Conservation (phyloP, 441 rosid genomes). For the Pelargonium australe region DNA sequence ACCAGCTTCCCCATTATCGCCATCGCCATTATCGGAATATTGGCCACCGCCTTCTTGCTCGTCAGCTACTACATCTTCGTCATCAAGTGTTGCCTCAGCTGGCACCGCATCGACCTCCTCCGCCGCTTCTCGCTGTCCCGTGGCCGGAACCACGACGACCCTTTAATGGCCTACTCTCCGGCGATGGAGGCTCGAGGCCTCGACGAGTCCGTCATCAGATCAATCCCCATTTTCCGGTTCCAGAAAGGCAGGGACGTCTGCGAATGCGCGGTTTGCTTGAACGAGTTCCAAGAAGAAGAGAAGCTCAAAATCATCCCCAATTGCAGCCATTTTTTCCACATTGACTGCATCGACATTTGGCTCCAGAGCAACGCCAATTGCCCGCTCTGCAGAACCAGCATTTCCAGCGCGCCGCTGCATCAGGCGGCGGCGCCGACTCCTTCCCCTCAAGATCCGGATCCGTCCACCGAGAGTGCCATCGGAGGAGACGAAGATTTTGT, state of each 20-base stretch:
- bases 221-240: slow-evolving; percentile 72
- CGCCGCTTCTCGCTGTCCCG: slow-evolving; percentile 55
- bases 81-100: slow-evolving; percentile 77
- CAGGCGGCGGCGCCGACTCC: not conserved
- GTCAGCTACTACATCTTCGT: slow-evolving; percentile 78
- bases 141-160: slow-evolving; percentile 36
- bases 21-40: slow-evolving; percentile 64
- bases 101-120: slow-evolving; percentile 52
- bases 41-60: slow-evolving; percentile 70
- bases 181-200: slow-evolving; percentile 51
- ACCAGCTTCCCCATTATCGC: slow-evolving; percentile 71
- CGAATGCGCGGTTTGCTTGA: slow-evolving; percentile 82
- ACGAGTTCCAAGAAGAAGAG: slow-evolving; percentile 79
- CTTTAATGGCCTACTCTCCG: slow-evolving; percentile 41
- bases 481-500: slow-evolving; percentile 59
- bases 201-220: slow-evolving; percentile 67
- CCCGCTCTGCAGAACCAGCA: slow-evolving; percentile 76
- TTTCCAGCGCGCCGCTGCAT: slow-evolving; percentile 35
- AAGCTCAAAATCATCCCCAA: slow-evolving; percentile 62
- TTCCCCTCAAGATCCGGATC: no score
- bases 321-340: slow-evolving; percentile 75
- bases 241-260: slow-evolving; percentile 36
- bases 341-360: slow-evolving; percentile 91
- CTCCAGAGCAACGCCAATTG: slow-evolving; percentile 84
- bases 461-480: slow-evolving; percentile 21